Base-by-base conservation (phyloP, 129 eudicot genomes). In the Logfia minima region DNA sequence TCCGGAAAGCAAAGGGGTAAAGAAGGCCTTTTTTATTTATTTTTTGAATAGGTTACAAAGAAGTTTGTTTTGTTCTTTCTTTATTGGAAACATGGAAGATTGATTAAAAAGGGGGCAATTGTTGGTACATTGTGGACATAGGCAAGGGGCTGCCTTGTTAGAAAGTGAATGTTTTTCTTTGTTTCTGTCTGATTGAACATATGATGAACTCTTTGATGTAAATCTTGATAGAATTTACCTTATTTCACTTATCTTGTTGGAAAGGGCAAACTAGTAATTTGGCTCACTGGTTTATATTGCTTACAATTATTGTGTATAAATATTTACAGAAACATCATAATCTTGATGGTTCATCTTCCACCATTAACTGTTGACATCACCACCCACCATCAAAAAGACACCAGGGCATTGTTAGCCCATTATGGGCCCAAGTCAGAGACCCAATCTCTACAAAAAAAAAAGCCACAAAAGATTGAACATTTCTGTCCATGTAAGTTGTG, bases 51-150 rank as follows among this genome's bases (percentile, higher is more conserved):
- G 83, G 83, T 62, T 79, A 48, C 51, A 78, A 68, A 31, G 41
- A 74, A 75, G 84, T 81, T 81, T 81, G 80, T 58, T 60, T 78
- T 59, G 76, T 78, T 58, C 34, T 71, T 79, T 71, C 56, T 72
- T 75, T 81, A 70, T 68, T 81, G 80, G 84, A 70, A 55, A 77
- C 75, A 77, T 68, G 68, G 81, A 80, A 80, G 83, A 80, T 68
- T 77, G 61, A 41, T 31, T 65, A 29, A 60, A 70, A 70, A 22
- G 75, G 71, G 76, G 77, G 58, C 29, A 58, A 67, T 26, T 60
- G 59, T 60, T 60, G 79, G 70, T 62, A 61, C 60, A 75, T 75
- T 43, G 58, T 75, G 78, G 78, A 75, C 70, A 74, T 39, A 71
- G 63, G 39, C 62, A 23, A 28, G 31, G 52, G 72, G 72, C 9